These are phyloP conservation scores for Gaeumannomyces tritici DNA, from an alignment of 2,329 filamentous ascomycete species.

Conservation along the genomic window DNA sequence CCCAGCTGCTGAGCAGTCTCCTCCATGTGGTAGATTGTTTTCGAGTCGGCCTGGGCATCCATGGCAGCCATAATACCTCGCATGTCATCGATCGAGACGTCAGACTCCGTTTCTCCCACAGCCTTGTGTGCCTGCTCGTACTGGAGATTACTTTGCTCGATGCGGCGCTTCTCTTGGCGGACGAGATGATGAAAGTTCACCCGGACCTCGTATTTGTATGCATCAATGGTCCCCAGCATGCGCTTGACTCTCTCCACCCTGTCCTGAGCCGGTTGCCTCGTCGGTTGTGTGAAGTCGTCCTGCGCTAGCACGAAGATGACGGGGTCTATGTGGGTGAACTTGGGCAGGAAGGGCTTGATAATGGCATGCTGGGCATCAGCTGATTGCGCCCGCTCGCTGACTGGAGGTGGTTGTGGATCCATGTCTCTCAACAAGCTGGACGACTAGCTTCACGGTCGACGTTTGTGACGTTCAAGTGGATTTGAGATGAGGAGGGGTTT, in stretches of 20 bases:
- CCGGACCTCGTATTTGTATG: conserved; percentile 17
- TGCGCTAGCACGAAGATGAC: conserved; percentile 22
- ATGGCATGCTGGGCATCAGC: too few relatives aligned
- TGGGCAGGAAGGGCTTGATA: not conserved
- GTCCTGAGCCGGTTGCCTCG: conserved; percentile 14
- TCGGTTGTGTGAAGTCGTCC: conserved; percentile 17
- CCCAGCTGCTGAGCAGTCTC: conserved; percentile 6
- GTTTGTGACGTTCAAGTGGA: too few relatives aligned
- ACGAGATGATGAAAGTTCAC: conserved; percentile 23
- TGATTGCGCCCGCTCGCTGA: too few relatives aligned
- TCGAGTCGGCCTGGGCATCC: conserved; percentile 11
- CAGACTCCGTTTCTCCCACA: not conserved
- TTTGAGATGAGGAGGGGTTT: too few relatives aligned
- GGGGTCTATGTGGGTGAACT: conserved; percentile 16
- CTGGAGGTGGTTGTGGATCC: too few relatives aligned
- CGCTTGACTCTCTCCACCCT: conserved; percentile 17
- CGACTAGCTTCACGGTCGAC: too few relatives aligned
- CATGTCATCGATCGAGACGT: conserved; percentile 13
- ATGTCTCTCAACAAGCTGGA: too few relatives aligned
- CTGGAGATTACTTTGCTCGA: conserved; percentile 13
- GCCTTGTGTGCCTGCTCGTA: conserved; percentile 1
- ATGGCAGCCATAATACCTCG: conserved; percentile 18
- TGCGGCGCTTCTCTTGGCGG: conserved; percentile 21
- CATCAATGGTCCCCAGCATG: conserved; percentile 20
- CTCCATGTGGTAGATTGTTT: conserved; percentile 14